Conservation (phyloP, 768 basidiomycete genomes). For the Pulveroboletus sp. region DNA sequence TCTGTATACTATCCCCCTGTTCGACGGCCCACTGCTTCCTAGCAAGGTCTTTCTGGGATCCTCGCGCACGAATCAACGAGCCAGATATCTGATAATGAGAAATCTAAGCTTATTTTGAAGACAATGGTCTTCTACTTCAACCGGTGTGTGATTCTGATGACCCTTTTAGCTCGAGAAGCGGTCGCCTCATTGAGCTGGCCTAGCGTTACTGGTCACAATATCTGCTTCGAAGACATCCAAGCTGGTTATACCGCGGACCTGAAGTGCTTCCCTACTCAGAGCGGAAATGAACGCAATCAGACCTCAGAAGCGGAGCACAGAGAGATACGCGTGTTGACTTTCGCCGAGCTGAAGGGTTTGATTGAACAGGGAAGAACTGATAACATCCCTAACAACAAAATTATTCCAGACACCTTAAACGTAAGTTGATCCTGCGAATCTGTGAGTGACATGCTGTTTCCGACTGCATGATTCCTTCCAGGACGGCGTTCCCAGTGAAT, state of each 20-base stretch:
- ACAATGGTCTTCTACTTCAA: conserved; percentile 74
- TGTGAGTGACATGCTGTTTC: background rate
- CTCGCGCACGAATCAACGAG: conserved; percentile 38
- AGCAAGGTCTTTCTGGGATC: conserved; percentile 66
- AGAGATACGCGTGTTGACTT: conserved; percentile 50
- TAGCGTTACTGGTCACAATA: conserved; percentile 29
- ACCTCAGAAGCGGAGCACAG: conserved; percentile 7
- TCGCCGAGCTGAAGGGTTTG: conserved; percentile 63
- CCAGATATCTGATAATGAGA: conserved; percentile 34
- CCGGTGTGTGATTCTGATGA: conserved; percentile 33
- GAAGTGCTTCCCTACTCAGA: conserved; percentile 7
- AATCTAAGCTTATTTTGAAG: conserved; percentile 45
- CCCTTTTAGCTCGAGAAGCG: conserved; percentile 23
- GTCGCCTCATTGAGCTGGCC: conserved; percentile 20
- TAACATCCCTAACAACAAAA: conserved; percentile 73
- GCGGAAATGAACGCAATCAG: conserved; percentile 19
- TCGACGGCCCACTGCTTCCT: conserved; percentile 10
- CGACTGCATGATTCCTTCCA: conserved; percentile 23
- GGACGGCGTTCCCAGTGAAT: conserved; percentile 55
- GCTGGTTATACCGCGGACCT: conserved; percentile 10
- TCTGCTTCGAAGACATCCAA: conserved; percentile 29
- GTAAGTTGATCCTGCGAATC: conserved; percentile 36
- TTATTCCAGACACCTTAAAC: conserved; percentile 62
- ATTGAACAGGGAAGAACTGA: conserved; percentile 69
- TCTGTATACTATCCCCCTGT: background rate